Evolutionary conservation across 148 eudicot genomes (phyloP), one percentile per base, ranked within the genome.

Genomic region (Polygonum aviculare): DNA sequence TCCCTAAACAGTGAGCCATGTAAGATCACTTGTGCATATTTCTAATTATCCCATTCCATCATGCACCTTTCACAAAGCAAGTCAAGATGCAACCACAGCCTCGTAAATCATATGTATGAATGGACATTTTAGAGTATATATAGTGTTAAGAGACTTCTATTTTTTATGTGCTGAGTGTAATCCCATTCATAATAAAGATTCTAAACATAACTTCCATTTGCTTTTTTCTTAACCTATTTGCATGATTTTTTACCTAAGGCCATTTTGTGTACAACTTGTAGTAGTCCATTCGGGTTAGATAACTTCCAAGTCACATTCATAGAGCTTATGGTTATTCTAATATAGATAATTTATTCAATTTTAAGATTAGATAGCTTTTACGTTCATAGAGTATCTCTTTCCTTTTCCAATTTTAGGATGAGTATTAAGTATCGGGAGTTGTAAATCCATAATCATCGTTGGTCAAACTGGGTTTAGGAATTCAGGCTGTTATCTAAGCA

Each of bases 1-100:
- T 22, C 78, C 87, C 93, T 89, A 86, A 75, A 79, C 79, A 55
- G 73, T 57, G 18, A 49, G 55, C 7, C 63, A 52, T 39, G n/a
- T 36, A 67, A 15, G 44, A 36, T 35, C 7, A 67, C 22, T 36
- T 67, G 22, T 67, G 21, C 38, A 67, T 36, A 38, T 16, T 67
- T 67, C 14, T n/a, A 36, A 5, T 22, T 35, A 38, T 12, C 5
- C 19, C 22, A 38, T 12, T 67, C 39, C 69, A 67, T 67, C 72
- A 67, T 38, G 45, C 12, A 67, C 38, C 19, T 67, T 36, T 67
- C 18, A 36, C 72, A 67, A 36, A 67, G 41, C 72, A 67, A 67
- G 72, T 67, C 19, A 16, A 67, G 72, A 15, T 67, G 72, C 72
- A 57, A 57, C 33, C 63, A 67, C 1, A 67, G 72, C 11, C 72